Percentiles rank a stretch among this genome's conserved stretches.
Conservation (phyloP, 306 rosid genomes). For the Dryas drummondii region DNA sequence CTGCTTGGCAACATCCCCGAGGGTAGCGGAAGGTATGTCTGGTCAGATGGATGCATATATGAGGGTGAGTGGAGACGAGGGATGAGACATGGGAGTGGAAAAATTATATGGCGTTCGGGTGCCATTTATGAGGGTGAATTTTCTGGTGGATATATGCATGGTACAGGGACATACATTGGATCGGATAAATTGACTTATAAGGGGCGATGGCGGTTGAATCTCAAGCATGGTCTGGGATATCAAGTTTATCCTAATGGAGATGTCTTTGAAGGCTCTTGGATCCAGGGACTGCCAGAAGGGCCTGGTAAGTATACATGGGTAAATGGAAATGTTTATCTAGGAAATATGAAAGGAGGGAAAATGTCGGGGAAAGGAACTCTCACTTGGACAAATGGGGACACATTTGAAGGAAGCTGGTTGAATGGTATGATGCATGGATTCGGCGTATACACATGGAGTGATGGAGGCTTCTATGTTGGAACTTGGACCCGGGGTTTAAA, state of each 20-base stretch:
- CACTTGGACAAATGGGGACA: conserved; percentile 84
- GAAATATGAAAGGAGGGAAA: conserved; percentile 91
- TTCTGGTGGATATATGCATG: conserved; percentile 88
- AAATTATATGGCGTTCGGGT: conserved; percentile 68
- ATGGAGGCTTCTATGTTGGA: conserved; percentile 95
- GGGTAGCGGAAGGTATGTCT: conserved; percentile 77
- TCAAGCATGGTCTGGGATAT: conserved; percentile 91
- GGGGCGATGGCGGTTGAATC: conserved; percentile 91
- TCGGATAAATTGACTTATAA: conserved; percentile 61
- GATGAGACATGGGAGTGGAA: conserved; percentile 87
- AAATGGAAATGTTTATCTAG: conserved; percentile 83
- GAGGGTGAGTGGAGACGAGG: conserved; percentile 99
- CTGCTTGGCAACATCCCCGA: conserved; percentile 78
- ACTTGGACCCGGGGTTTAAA: conserved; percentile 92
- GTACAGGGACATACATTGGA: conserved; percentile 70
- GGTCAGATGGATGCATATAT: conserved; percentile 87
- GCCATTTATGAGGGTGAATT: conserved; percentile 79
- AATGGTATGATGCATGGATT: conserved; percentile 95
- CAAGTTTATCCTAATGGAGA: conserved; percentile 91
- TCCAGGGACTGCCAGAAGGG: conserved; percentile 91
- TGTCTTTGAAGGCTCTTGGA: conserved; percentile 93
- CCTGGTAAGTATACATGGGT: conserved; percentile 95
- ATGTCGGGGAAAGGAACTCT: conserved; percentile 99
- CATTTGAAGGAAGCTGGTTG: conserved; percentile 96
- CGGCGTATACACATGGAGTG: conserved; percentile 90